Conservation (phyloP, 2,329 filamentous ascomycete species). For the Chrysosporium queenslandicum region DNA sequence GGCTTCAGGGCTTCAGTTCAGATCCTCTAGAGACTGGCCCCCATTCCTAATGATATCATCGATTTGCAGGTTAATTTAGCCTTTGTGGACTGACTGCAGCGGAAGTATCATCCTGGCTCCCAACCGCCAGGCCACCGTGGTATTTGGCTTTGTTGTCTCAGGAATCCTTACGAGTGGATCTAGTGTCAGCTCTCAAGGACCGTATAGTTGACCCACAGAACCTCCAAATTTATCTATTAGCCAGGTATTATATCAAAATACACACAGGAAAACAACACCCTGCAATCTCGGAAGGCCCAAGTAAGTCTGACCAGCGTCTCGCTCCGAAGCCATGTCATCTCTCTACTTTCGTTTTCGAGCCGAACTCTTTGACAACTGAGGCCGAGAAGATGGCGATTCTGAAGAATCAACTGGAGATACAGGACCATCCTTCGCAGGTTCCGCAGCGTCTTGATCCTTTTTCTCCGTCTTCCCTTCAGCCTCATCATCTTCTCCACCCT, state of each 20-base stretch:
- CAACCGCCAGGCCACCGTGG: neutral
- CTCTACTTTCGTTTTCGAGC: conserved; percentile 16
- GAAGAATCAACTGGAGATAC: conserved; percentile 1
- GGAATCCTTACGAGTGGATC: neutral
- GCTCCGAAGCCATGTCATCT: neutral
- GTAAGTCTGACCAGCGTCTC: neutral
- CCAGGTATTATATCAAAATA: neutral
- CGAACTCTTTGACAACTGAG: conserved; percentile 7
- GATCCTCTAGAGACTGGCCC: neutral
- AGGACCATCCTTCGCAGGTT: conserved; percentile 8
- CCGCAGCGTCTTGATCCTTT: conserved; percentile 4
- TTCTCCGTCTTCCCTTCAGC: conserved; percentile 40
- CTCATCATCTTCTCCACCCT: conserved; percentile 81
- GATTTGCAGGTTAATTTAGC: neutral
- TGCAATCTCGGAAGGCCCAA: conserved; percentile 2
- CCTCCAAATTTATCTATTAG: neutral
- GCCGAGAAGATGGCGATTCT: conserved; percentile 4
- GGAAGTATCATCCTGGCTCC: neutral
- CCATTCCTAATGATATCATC: neutral
- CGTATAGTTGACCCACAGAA: neutral
- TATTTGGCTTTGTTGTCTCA: neutral
- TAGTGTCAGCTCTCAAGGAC: neutral
- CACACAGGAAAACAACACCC: neutral
- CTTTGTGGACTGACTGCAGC: neutral
- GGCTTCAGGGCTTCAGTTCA: too few species aligned